Conservation (phyloP, 2,329 filamentous ascomycete genomes). For the Diaporthe vaccinii region DNA sequence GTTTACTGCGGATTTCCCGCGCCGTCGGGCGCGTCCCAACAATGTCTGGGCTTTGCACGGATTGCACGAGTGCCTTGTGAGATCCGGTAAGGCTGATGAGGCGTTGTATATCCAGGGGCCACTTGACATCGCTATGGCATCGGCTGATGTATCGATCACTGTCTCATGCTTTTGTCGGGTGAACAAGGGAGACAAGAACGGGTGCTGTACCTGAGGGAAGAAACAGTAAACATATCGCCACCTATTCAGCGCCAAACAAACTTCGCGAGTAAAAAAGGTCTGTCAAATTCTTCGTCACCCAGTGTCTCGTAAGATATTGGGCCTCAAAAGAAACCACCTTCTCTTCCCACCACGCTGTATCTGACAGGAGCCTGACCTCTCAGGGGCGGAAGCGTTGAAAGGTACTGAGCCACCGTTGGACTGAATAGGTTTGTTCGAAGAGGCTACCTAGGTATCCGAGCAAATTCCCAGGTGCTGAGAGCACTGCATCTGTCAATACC, state of each 20-base stretch:
- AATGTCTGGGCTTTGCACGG: constrained; percentile 8
- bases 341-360: too few species aligned
- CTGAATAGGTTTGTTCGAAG: too few species aligned
- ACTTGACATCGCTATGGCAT: background rate
- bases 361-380: too few species aligned
- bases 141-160: background rate
- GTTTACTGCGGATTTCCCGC: background rate
- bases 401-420: too few species aligned
- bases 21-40: background rate
- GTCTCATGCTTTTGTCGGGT: background rate
- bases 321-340: too few species aligned
- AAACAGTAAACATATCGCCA: background rate
- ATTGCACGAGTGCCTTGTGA: constrained; percentile 5
- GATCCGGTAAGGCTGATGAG: background rate
- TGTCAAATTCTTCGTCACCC: background rate
- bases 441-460: too few species aligned
- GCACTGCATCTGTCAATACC: too few species aligned
- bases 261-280: background rate
- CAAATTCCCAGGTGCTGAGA: too few species aligned
- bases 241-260: too few species aligned
- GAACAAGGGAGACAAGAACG: background rate
- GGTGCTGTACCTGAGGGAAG: background rate
- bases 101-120: background rate
- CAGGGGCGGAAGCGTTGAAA: too few species aligned
- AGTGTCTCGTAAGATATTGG: background rate